Base-by-base conservation (phyloP, 192 early-diverging fungal genomes). In the Coemansia sp. region DNA sequence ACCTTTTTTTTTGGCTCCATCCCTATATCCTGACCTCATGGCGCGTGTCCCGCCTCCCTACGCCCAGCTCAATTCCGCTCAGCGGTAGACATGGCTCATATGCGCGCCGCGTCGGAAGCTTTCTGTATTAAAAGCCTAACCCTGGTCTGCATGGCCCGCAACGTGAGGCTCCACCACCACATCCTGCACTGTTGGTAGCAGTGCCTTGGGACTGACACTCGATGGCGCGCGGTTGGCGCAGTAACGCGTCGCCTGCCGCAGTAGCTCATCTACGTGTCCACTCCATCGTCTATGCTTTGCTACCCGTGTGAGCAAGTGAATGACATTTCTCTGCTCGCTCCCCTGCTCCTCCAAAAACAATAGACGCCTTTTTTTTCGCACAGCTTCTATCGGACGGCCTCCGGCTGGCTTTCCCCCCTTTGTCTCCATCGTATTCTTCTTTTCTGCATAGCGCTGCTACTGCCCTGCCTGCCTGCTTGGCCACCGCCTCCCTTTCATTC, bases 401-500 rank as follows among this genome's bases (percentile, higher is more conserved):
- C 47, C 10, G 23, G 26, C 25, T 52, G 23, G 23, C 48, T 11
- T 52, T n/a, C n/a, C 50, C 21, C 26, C 50, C 26, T 53, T 53
- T 53, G 23, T 56, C 53, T 56, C 31, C 48, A 50, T 50, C 26
- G 13, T 56, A 34, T 31, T 56, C 31, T 34, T 14, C 6, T 34
- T 35, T 33, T 33, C 36, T 21, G 34, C 34, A 58, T 16, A 55
- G 26, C 52, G 16, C 52, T 55, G 52, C 26, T 55, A 55, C 52
- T 55, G 52, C 52, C 52, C 13, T 55, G 52, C 13, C 52, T 28
- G 28, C 16, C 25, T 55, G 52, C 26, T 28, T 31, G 52, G 52
- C 52, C 52, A 26, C 48, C 48, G 52, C 52, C 52, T 55, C 52
- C 52, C 52, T 55, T 45, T 55, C 52, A 55, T 55, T 55, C 52